phyloP scores from a whole-genome alignment of 2,329 filamentous ascomycete species.

The Claviceps capensis region DNA sequence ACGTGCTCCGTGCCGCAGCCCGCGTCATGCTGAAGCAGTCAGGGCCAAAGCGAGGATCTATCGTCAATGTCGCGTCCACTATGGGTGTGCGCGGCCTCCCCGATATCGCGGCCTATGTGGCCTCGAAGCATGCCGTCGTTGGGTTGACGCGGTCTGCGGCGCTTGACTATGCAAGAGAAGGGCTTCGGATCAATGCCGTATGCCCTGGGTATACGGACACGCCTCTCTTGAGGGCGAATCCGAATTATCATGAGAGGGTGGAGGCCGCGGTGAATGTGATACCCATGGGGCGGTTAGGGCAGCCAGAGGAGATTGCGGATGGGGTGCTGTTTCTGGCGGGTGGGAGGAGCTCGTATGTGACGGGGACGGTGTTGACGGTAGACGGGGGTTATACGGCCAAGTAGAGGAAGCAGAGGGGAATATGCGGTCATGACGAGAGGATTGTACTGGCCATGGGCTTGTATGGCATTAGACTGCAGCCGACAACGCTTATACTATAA shows the following conservation, averaged over 20 bases:
- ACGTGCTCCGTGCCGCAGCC: slow-evolving; percentile 22
- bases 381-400: slow-evolving; percentile 28
- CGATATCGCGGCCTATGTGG: slow-evolving; percentile 30
- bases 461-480: too few species aligned
- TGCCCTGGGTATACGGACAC: slow-evolving; percentile 38
- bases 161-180: slow-evolving; percentile 32
- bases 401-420: background rate
- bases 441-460: too few species aligned
- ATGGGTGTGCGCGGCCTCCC: slow-evolving; percentile 30
- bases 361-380: slow-evolving; percentile 31
- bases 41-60: background rate
- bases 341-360: slow-evolving; percentile 38
- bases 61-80: slow-evolving; percentile 16
- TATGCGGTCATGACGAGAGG: too few species aligned
- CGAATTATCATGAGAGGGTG: background rate
- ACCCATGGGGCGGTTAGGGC: slow-evolving; percentile 32
- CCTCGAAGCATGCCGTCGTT: slow-evolving; percentile 39
- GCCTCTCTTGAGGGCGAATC: slow-evolving; percentile 18
- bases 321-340: slow-evolving; percentile 37
- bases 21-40: background rate
- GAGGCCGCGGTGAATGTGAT: slow-evolving; percentile 12
- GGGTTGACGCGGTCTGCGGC: slow-evolving; percentile 41
- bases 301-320: slow-evolving; percentile 40
- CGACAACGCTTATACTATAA: too few species aligned
- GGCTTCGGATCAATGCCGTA: slow-evolving; percentile 47